Base-by-base conservation (phyloP, 768 basidiomycete species). In the Pulveroboletus sp. region DNA sequence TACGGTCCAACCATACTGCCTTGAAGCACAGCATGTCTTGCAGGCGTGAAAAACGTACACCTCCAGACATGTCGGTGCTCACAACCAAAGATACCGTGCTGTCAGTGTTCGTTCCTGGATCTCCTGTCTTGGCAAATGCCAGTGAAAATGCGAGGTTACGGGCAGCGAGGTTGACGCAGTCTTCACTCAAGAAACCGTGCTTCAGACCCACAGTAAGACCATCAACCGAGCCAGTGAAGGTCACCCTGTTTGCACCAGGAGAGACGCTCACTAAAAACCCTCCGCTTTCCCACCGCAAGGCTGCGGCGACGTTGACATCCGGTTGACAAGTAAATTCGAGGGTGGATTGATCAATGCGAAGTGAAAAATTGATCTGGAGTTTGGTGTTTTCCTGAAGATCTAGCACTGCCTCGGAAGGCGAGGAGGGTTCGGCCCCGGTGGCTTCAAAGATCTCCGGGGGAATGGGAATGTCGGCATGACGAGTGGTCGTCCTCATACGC, bases 1-100 rank as follows among this genome's bases (percentile, higher is more conserved):
- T 89, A 31, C 83, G 82, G 61, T 94, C 92, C 39, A 95, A 65
- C 91, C 93, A 95, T 12, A 95, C 90, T 6, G 93, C 92, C 66
- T 94, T 94, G 78, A 95, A 92, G 66, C 90, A 93, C 17, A 97
- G 75, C 45, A 94, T 83, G 62, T 96, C 93, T 67, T 94, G 93
- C 24, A 96, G 69, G 12, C 93, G 82, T 5, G 89, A 89, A 60
- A 97, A 86, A 19, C 85, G 81, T 34, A 94, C 77, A 6, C 76
- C 83, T 0, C 87, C 89, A 4, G 83, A 73, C 46, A 97, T 79
- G 62, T 91, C 86, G 0, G 93, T 93, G 62, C 92, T 90, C n/a
- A 93, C 63, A 7, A 88, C 77, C 34, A 90, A 67, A 0, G 91
- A 92, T 6, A 95, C 67, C 3, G 76, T 81, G 53, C 73, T 82